Evolutionary conservation across 768 basidiomycete genomes (phyloP).

Genomic region (Panaeolus papilionaceus): DNA sequence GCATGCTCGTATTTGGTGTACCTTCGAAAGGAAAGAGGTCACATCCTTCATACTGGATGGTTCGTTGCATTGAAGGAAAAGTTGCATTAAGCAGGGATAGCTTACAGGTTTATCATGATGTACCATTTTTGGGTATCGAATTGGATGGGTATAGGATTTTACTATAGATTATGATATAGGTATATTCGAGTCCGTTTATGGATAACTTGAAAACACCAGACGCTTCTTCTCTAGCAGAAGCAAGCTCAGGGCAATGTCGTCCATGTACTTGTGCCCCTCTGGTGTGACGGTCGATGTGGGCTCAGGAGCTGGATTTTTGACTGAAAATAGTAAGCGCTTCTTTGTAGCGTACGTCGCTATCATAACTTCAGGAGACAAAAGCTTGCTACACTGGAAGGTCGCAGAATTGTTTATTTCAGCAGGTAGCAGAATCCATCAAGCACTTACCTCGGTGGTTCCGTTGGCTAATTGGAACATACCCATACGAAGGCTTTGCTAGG

Average conservation of each 20-base stretch:
- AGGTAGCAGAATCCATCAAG: not conserved
- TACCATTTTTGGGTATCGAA: not conserved
- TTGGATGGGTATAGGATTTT: not conserved
- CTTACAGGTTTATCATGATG: not conserved
- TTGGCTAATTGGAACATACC: not conserved
- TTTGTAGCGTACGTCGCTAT: conserved; percentile 1
- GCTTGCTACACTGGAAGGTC: not conserved
- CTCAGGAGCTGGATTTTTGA: not conserved
- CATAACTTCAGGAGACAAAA: not conserved
- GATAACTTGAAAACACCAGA: not conserved
- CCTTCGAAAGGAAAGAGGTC: conserved; percentile 23
- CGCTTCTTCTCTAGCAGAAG: not conserved
- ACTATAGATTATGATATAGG: no score
- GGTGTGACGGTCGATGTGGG: not conserved
- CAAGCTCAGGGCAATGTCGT: not conserved
- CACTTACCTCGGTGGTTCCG: not conserved
- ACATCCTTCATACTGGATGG: conserved; percentile 24
- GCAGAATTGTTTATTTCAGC: not conserved
- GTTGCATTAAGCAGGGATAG: not conserved
- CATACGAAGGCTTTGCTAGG: not conserved
- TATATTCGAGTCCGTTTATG: not conserved
- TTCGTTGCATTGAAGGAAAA: conserved; percentile 13
- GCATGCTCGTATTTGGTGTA: conserved; percentile 23
- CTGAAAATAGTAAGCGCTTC: not conserved
- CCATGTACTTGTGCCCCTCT: not conserved